Evolutionary conservation across 495 filamentous ascomycete species (phyloP).

Genomic region (Penicillium cataractarum): DNA sequence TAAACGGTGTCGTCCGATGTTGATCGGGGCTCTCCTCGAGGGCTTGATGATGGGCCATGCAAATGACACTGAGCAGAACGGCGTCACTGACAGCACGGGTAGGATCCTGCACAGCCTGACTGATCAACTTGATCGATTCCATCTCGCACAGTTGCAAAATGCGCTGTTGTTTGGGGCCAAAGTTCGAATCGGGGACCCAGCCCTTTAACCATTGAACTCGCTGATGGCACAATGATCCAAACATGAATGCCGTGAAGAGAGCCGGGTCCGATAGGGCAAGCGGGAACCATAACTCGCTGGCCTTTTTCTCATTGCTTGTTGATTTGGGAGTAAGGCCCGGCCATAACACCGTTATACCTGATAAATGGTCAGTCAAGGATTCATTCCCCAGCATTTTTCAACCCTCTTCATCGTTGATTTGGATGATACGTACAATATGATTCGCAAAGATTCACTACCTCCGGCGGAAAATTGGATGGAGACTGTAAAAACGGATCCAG

Average conservation of each 20-base stretch:
- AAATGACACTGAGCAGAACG: conserved; percentile 44
- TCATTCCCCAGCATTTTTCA: background rate
- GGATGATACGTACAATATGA: conserved; percentile 28
- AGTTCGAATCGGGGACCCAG: conserved; percentile 26
- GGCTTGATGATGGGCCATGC: conserved; percentile 46
- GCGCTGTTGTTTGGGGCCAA: conserved; percentile 31
- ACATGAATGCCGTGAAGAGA: conserved; percentile 44
- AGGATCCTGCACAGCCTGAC: conserved; percentile 36
- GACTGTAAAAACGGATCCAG: conserved; percentile 42
- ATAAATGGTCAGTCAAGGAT: background rate
- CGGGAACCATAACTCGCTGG: conserved; percentile 36
- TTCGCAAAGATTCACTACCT: conserved; percentile 30
- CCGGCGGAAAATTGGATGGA: conserved; percentile 27
- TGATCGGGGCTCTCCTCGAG: conserved; percentile 18
- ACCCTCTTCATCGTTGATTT: background rate
- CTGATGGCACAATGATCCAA: conserved; percentile 45
- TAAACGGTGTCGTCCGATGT: conserved; percentile 34
- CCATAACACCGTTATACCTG: conserved; percentile 39
- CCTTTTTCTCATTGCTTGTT: conserved; percentile 4
- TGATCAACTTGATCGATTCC: conserved; percentile 44
- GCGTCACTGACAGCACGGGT: conserved; percentile 39
- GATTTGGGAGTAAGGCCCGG: conserved; percentile 37
- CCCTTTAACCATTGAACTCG: conserved; percentile 41
- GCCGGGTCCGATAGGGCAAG: conserved; percentile 40
- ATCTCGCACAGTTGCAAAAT: conserved; percentile 38